A percentile compares a stretch with the other conserved stretches of the same genome.
phyloP scores from a whole-genome alignment of 2,329 filamentous ascomycete species.

The Nemania bipapillata region DNA sequence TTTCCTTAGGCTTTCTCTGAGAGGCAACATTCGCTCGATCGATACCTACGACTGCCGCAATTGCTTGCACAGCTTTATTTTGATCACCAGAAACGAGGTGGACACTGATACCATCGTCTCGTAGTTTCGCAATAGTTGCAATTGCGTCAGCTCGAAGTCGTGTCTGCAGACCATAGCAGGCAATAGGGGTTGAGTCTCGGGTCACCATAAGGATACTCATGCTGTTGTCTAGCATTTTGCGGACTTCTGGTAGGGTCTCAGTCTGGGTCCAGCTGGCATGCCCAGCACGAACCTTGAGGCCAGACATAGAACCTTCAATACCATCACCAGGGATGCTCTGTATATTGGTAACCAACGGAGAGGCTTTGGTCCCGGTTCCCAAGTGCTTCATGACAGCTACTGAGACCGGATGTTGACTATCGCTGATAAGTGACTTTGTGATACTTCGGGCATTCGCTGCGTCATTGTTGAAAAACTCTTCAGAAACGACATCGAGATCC shows the following conservation, averaged over 20 bases:
- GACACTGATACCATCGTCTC: slow-evolving; percentile 55
- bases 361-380: slow-evolving; percentile 32
- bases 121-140: slow-evolving; percentile 52
- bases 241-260: slow-evolving; percentile 49
- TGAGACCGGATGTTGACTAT: slow-evolving; percentile 66
- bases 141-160: slow-evolving; percentile 58
- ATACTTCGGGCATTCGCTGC: slow-evolving; percentile 28
- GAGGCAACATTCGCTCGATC: slow-evolving; percentile 54
- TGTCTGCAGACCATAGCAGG: slow-evolving; percentile 61
- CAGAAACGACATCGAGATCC: slow-evolving; percentile 57
- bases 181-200: slow-evolving; percentile 52
- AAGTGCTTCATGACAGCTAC: slow-evolving; percentile 53
- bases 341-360: slow-evolving; percentile 46
- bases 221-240: slow-evolving; percentile 51
- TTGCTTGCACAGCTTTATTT: slow-evolving; percentile 57
- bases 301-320: slow-evolving; percentile 53
- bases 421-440: slow-evolving; percentile 54
- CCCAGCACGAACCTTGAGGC: slow-evolving; percentile 57
- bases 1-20: slow-evolving; percentile 59
- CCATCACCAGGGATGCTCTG: slow-evolving; percentile 60
- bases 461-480: slow-evolving; percentile 49
- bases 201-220: slow-evolving; percentile 62
- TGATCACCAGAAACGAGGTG: slow-evolving; percentile 66
- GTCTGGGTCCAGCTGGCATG: slow-evolving; percentile 62
- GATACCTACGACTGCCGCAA: slow-evolving; percentile 58